Evolutionary conservation across 345 rosid species (phyloP), one percentile per base, ranked within the genome.

Genomic region (Camelina laxa): DNA sequence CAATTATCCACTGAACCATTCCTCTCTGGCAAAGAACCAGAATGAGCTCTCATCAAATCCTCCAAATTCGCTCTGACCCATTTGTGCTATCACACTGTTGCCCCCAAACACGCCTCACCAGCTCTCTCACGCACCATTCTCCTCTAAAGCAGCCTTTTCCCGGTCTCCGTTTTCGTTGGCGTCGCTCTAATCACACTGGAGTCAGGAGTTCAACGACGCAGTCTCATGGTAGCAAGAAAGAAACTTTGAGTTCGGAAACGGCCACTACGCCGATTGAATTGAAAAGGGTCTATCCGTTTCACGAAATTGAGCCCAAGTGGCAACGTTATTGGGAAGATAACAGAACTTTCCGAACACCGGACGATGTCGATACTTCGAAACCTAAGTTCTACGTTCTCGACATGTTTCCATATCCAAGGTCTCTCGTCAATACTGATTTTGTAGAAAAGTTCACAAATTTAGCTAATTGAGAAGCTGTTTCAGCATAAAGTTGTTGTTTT

Each of bases 391-490:
- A 91, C 79, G 98, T 94, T 19, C 97, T 94, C 60, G 98, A 94
- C 87, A 91, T 91, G 97, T 94, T 94, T 85, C 98, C 98, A 53
- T 94, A 94, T 84, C 98, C 97, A 85, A 94, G 98, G 98, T 94
- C 38, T 65, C 62, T 72, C 65, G 7, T 12, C 41, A 8, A 35
- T 22, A 44, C 30, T 69, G n/a, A 31, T 30, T n/a, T 17, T 50
- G 44, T 24, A 9, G n/a, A 7, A 7, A 30, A 63, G 60, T 24
- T 69, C 71, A 13, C 47, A 14, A 36, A 13, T 55, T 76, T 70
- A 17, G 51, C 17, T 63, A 56, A 54, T 36, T 68, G 63, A 51
- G 59, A 61, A 12, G n/a, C 41, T 9, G 9, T 6, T 48, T 15
- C 13, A 22, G 33, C 27, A n/a, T 13, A 55, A 48, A 59, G 67